Evolutionary conservation across 2,329 filamentous ascomycete species (phyloP), one percentile per base, ranked within the genome.

Genomic region (Clonostachys sp.): DNA sequence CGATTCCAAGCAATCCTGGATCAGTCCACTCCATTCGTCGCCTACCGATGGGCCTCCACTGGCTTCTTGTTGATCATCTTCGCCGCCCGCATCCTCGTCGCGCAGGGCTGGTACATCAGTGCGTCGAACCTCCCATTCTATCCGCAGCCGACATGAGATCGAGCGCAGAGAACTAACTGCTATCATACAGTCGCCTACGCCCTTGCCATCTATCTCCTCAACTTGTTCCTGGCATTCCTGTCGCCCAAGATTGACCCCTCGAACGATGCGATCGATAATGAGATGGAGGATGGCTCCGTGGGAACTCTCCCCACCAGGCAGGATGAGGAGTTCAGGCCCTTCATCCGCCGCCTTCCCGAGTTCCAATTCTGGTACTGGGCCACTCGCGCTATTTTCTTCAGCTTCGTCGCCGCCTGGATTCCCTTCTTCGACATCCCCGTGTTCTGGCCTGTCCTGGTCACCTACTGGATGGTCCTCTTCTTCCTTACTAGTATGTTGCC

Each of bases 281-380:
- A 95, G 55, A 92, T 97, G 80, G 94, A 99, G 71, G 92, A 96
- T 59, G 94, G 94, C 51, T 80, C 89, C 14, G 83, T 83, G 30
- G 86, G 86, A 46, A 82, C 83, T 24, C 83, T 99, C 41, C 94
- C 94, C 20, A 97, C 91, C 49, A 96, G 96, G 74, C 85, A 90
- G 59, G 92, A 97, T 63, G 91, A 99, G 63, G 94, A 99, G 74
- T 99, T 99, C 77, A 84, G 91, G 54, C 94, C 94, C 5, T 99
- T 99, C 64, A 96, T 99, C 65, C 84, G 94, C 62, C 83, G 94
- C 51, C 83, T 99, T 20, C 94, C 94, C 48, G 94, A 99, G 72
- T 99, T 99, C 81, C 99, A 99, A 80, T 99, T 99, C 78, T 99
- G 94, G 94, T 90, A 96, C 74, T 87, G 89, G 61, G 91, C 92